Base-by-base conservation (phyloP, 306 rosid species). In the Sechiopsis laciniata region DNA sequence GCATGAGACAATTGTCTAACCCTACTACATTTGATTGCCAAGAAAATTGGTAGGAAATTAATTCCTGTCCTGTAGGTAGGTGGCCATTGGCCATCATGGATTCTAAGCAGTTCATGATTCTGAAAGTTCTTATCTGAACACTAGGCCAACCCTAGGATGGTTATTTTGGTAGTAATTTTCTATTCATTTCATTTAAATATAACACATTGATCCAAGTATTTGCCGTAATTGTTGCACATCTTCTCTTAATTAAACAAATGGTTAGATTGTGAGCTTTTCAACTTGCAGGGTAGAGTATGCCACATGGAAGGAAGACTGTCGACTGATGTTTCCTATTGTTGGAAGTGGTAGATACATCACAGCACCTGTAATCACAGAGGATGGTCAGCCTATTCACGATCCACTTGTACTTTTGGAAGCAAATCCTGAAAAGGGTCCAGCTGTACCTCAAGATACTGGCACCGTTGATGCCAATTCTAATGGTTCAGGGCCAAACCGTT, bases 321-420 rank as follows among this genome's bases (percentile, higher is more conserved):
- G 84, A 72, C 88, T 84, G 82, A 59, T 85, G 85, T 95, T 95
- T 85, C 97, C 99, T 74, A 81, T 91, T 63, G 79, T 95, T 77
- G 99, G 97, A 84, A 95, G 99, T 76, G 96, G 97, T 80, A 83
- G 90, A 80, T 95, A 80, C 82, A 86, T 95, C 74, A 89, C 99
- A 55, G 89, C 99, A 40, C 99, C 99, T 20, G 86, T 91, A 62
- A 74, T 95, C 76, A 81, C 85, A 29, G 97, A 85, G 21, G 90
- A 91, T 56, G 99, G 99, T 76, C 91, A 73, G 57, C 91, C 91
- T 52, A 89, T 89, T 84, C 95, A 82, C 62, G 95, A 91, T 81
- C 97, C 99, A 7, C 32, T 88, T 53, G 90, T 88, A 60, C 82
- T 89, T 70, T 74, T 74, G 81, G 91, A 95, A 95, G 56, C 87